Base-by-base conservation (phyloP, 1,284 basidiomycete genomes). In the Prillingera fragicola region DNA sequence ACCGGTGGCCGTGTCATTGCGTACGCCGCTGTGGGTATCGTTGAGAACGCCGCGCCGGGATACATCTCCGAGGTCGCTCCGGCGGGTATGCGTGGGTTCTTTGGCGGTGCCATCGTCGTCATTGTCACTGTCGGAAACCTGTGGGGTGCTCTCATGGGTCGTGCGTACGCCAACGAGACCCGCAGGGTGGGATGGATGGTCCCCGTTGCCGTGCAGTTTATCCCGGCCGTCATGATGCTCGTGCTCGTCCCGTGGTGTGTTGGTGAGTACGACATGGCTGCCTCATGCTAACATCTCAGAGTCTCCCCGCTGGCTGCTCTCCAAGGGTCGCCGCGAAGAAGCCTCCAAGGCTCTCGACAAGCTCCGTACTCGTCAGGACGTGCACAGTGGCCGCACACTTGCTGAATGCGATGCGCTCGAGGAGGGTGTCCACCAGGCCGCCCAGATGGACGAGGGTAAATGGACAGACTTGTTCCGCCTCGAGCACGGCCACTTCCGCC, bases 301-400 rank as follows among this genome's bases (percentile, higher is more conserved):
- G 29, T 54, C 51, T 3, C 55, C 55, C 12, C 41, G 52, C 15
- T 61, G 57, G 55, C 54, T 61, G 9, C 32, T 52, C 25, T 46
- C 50, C 29, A 48, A 50, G 18, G 59, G 52, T 13, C 34, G 46
- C 5, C 13, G 45, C 7, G 56, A 50, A 2, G 33, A 35, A 2
- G 57, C 57, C 10, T 19, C 55, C 18, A 23, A 38, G 9, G 17
- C 37, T 5, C 48, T 61, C 22, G 36, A 42, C 21, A 38, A 43
- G n/a, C 19, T 59, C 14, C 43, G 59, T n/a, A 38, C 36, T 2
- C 25, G 39, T 18, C 23, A 43, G 2, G 50, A 55, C 28, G 48
- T 45, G 5, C 27, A 14, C 8, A 25, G 29, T 15, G 56, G 54
- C 2, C 28, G 41, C 33, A 48, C 43, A 9, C 27, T 27, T 1